Conservation (phyloP, 2,329 filamentous ascomycete genomes). For the Tolypocladium ophioglossoides region DNA sequence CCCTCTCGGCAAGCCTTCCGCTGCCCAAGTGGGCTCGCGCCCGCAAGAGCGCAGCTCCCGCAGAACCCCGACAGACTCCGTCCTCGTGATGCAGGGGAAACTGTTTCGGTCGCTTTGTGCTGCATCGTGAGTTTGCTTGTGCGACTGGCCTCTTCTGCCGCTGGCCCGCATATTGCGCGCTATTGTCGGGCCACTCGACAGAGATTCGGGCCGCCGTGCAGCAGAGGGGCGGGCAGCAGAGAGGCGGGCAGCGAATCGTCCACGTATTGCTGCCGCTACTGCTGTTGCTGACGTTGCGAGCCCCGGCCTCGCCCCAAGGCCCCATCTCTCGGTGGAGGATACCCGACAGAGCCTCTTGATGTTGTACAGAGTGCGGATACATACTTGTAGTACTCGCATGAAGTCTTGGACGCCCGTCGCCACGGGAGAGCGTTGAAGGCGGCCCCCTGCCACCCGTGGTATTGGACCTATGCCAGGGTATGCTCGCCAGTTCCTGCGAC, state of each 20-base stretch:
- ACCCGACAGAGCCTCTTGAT: too few relatives aligned
- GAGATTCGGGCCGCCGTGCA: not conserved
- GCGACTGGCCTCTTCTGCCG: not conserved
- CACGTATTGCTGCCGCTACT: not conserved
- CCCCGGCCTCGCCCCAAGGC: not conserved
- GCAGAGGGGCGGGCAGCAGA: not conserved
- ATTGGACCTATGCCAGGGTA: not conserved
- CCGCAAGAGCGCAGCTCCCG: not conserved
- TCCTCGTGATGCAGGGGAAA: not conserved
- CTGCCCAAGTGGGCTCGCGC: not conserved
- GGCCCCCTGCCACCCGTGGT: not conserved
- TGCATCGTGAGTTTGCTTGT: not conserved
- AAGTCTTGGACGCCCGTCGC: not conserved
- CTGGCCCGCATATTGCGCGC: not conserved
- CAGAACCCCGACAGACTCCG: not conserved
- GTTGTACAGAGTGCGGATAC: too few relatives aligned
- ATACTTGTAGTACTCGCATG: too few relatives aligned
- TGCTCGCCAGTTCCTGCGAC: not conserved
- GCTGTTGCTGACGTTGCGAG: too few relatives aligned
- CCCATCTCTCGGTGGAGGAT: not conserved
- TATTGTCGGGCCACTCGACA: not conserved
- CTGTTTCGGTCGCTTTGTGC: not conserved
- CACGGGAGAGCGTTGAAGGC: not conserved
- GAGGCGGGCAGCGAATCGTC: not conserved
- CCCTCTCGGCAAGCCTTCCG: not conserved